phyloP scores from a whole-genome alignment of 768 basidiomycete genomes.

The Panus rudis region DNA sequence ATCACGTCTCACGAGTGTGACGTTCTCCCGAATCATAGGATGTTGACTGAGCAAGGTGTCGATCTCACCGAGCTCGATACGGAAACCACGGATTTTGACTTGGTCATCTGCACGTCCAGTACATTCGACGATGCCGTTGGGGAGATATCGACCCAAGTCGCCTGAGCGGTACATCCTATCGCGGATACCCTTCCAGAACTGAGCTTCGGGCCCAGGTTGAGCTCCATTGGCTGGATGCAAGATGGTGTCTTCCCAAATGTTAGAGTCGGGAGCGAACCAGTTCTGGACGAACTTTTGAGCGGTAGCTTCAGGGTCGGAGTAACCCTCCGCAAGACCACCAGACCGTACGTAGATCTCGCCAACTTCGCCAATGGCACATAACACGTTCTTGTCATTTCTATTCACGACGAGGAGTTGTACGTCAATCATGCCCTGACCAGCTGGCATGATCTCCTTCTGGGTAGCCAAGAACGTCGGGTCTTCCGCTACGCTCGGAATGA shows the following conservation, averaged over 20 bases:
- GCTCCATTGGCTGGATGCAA: conserved; percentile 42
- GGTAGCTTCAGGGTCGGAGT: conserved; percentile 77
- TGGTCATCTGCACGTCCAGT: conserved; percentile 97
- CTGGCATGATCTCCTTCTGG: conserved; percentile 97
- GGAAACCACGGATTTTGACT: conserved; percentile 98
- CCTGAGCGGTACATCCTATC: conserved; percentile 98
- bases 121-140: conserved; percentile 91
- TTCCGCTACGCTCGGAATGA: conserved; percentile 74
- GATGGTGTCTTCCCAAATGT: conserved; percentile 65
- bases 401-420: conserved; percentile 97
- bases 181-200: conserved; percentile 89
- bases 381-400: conserved; percentile 72
- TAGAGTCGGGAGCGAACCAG: conserved; percentile 65
- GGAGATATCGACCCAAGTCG: conserved; percentile 90
- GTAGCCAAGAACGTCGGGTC: conserved; percentile 89
- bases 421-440: conserved; percentile 95
- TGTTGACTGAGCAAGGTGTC: conserved; percentile 94
- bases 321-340: conserved; percentile 93
- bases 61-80: conserved; percentile 97
- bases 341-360: conserved; percentile 98
- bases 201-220: conserved; percentile 63
- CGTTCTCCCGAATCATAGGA: conserved; percentile 92
- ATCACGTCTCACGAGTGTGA: conserved; percentile 92
- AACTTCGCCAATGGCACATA: conserved; percentile 92
- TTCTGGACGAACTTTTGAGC: conserved; percentile 90